A percentile compares a stretch with the other conserved stretches of the same genome.
These are phyloP conservation scores for Trichoderma atrobrunneum DNA, from an alignment of 2,329 filamentous ascomycete genomes.

Conservation along the genomic window DNA sequence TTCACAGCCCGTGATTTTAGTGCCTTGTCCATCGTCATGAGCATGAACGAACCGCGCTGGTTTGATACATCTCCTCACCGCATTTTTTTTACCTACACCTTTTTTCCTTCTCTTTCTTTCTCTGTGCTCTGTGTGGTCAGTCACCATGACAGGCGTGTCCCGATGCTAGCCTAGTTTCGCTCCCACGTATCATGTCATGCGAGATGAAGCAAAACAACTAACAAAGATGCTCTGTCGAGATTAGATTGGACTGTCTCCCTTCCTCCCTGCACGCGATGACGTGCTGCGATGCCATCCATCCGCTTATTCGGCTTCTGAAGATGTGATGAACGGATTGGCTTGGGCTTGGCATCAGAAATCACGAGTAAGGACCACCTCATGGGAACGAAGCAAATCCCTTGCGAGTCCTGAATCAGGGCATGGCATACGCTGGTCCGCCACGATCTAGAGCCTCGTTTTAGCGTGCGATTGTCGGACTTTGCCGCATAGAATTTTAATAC, in stretches of 20 bases:
- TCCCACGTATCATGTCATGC: slow-evolving; percentile 15
- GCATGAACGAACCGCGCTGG: slow-evolving; percentile 4
- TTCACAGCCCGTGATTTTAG: not conserved
- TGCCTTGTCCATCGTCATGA: slow-evolving; percentile 13
- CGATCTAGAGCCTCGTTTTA: not conserved
- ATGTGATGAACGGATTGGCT: slow-evolving; percentile 1
- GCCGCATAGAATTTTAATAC: not conserved
- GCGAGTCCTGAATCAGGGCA: not conserved
- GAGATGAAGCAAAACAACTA: slow-evolving; percentile 16
- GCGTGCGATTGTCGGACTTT: not conserved
- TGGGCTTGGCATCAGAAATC: not conserved
- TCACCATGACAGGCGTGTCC: slow-evolving; percentile 11
- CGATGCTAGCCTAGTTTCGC: slow-evolving; percentile 22
- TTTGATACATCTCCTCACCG: slow-evolving; percentile 20
- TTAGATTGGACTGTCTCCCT: not conserved
- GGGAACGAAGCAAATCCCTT: not conserved
- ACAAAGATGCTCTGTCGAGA: not conserved
- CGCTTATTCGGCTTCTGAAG: slow-evolving; percentile 10
- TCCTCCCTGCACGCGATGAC: slow-evolving; percentile 8
- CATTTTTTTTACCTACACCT: slow-evolving; percentile 14
- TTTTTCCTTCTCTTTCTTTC: not conserved
- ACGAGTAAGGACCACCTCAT: not conserved
- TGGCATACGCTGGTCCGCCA: not conserved
- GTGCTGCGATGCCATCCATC: slow-evolving; percentile 1
- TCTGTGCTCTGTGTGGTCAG: not conserved